These are phyloP conservation scores for Silybum marianum DNA, from an alignment of 129 eudicot species.

Conservation along the genomic window DNA sequence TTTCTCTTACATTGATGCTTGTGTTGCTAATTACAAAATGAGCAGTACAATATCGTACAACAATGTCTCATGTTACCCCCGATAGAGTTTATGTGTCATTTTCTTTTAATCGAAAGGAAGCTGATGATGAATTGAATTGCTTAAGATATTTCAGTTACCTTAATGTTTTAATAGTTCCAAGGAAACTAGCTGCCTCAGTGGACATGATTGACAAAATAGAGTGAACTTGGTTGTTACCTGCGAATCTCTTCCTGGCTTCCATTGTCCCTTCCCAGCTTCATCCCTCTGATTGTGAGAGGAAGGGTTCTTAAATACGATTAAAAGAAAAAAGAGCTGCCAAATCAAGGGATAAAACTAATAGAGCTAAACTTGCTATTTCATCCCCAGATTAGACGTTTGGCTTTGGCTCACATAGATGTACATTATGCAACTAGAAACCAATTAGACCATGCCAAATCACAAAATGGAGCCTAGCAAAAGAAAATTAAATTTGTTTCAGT, in stretches of 20 bases:
- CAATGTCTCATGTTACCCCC: constrained; percentile 2
- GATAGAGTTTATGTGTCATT: not conserved
- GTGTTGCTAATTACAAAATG: constrained; percentile 21
- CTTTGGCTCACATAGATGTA: not conserved
- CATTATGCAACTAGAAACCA: not conserved
- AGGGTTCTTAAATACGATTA: not conserved
- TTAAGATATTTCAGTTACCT: not conserved
- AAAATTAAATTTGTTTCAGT: not conserved
- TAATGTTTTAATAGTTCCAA: constrained; percentile 13
- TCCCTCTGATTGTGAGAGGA: not conserved
- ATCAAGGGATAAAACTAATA: not conserved
- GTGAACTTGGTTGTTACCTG: not conserved
- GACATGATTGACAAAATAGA: constrained; percentile 3
- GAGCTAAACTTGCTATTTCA: not conserved
- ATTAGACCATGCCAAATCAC: not conserved
- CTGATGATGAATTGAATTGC: not conserved
- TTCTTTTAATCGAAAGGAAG: not conserved
- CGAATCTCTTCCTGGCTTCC: not conserved
- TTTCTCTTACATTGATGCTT: constrained; percentile 7
- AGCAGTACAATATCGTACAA: not conserved
- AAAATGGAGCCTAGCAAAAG: not conserved
- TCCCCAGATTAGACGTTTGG: not conserved
- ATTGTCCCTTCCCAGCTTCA: not conserved
- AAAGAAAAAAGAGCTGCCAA: not conserved
- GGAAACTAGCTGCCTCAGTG: not conserved